Base-by-base conservation (phyloP, 2,329 filamentous ascomycete genomes). In the Xylariaceae sp. region DNA sequence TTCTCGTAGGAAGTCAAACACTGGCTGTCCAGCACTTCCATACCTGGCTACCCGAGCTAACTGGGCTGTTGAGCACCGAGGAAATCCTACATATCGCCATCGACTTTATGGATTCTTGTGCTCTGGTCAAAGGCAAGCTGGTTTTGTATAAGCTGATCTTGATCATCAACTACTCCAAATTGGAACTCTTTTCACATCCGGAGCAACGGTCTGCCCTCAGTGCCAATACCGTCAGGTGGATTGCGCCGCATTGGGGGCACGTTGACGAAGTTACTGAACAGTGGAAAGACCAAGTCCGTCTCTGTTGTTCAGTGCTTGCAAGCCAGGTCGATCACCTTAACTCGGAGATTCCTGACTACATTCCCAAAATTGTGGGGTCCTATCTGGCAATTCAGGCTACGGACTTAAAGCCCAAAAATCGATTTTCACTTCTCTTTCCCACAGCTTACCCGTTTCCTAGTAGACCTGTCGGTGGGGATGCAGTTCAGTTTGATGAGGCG, bases 21-120 rank as follows among this genome's bases (percentile, higher is more conserved):
- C 71, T 98, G 37, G 83, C 94, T 2, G 89, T 97, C 11, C 93
- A 98, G 64, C 89, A 97, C 62, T 95, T 97, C 62, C 91, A 97
- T 60, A 87, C 87, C 0, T 98, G 93, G 93, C 71, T 98, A n/a
- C 91, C 93, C 0, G 91, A 97, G 60, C 78, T 98, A 9, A 74
- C 80, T 0, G 81, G 83, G 2, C 73, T 93, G 29, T 74, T 97
- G 58, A 79, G 77, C 3, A 82, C 84, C 0, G 85, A 89, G 54
- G 91, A 97, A 61, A 91, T 96, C 34, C 71, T 96, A 39, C 85
- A 95, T 55, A 85, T 96, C 49, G 89, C 90, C 31, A 87, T 94
- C 47, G 88, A 91, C 64, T 95, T 97, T 58, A 85, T 97, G 71
- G 89, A 96, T 59, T 89, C 93, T 1, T 96, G 90, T 66, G 79